A percentile compares a stretch with the other conserved stretches of the same genome.
Evolutionary conservation across 768 basidiomycete genomes (phyloP).

Genomic region (Pleurotus salmoneostramineus): DNA sequence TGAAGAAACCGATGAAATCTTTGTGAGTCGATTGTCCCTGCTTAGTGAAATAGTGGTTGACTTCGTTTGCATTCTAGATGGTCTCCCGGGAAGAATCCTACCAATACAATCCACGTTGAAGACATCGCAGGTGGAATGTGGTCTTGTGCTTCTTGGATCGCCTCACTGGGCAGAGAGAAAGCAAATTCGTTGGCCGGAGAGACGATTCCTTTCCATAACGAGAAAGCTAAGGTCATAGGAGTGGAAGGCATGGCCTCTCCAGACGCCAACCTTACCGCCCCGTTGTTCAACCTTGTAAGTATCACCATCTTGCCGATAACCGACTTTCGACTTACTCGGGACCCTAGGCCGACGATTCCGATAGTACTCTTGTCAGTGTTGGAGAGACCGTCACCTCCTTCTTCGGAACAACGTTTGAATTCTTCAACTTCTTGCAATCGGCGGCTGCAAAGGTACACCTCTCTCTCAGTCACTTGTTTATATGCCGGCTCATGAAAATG

Average conservation of each 20-base stretch:
- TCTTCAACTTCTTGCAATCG: constrained; percentile 68
- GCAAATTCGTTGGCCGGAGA: constrained; percentile 68
- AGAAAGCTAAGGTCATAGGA: constrained; percentile 63
- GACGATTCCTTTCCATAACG: constrained; percentile 61
- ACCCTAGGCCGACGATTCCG: constrained; percentile 67
- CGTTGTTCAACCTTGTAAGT: constrained; percentile 78
- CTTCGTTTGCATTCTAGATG: constrained; percentile 41
- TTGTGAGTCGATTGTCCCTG: constrained; percentile 42
- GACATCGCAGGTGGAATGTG: constrained; percentile 78
- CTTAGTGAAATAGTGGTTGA: constrained; percentile 3
- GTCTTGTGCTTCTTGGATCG: constrained; percentile 78
- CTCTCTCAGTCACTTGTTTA: neutral
- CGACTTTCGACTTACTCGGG: neutral
- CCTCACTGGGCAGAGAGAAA: constrained; percentile 53
- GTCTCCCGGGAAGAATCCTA: constrained; percentile 74
- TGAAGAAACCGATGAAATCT: constrained; percentile 83
- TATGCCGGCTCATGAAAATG: neutral
- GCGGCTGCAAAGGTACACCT: constrained; percentile 58
- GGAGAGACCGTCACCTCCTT: constrained; percentile 63
- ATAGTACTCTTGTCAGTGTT: constrained; percentile 63
- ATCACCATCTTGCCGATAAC: neutral
- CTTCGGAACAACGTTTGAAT: constrained; percentile 80
- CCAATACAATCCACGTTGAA: constrained; percentile 72
- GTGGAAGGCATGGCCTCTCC: constrained; percentile 59
- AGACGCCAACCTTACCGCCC: constrained; percentile 58